A percentile compares a stretch with the other conserved stretches of the same genome.
Evolutionary conservation across 345 rosid species (phyloP).

Genomic region (Ricinus communis): DNA sequence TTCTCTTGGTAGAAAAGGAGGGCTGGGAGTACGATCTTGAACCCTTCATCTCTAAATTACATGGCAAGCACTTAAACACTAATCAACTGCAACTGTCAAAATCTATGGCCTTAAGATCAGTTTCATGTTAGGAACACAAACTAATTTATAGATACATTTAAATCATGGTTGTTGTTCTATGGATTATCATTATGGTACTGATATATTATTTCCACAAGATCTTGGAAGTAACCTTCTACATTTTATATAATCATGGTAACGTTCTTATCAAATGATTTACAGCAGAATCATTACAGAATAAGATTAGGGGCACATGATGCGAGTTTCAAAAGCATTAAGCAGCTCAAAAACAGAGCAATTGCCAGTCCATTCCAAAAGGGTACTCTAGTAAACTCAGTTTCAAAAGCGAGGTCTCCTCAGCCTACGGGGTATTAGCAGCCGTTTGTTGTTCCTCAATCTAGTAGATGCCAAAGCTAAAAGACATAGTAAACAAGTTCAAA

Average conservation of each 20-base stretch:
- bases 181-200: too few relatives aligned
- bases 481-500: background rate
- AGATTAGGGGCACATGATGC: background rate
- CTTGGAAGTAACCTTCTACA: background rate
- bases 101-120: background rate
- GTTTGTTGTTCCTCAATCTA: background rate
- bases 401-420: background rate
- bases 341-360: background rate
- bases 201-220: background rate
- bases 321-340: background rate
- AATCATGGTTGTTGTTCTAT: background rate
- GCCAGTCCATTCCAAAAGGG: background rate
- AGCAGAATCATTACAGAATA: background rate
- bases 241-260: background rate
- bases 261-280: constrained; percentile 6
- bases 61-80: background rate
- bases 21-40: too few relatives aligned
- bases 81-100: too few relatives aligned
- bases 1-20: too few relatives aligned
- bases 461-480: background rate
- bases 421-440: too few relatives aligned
- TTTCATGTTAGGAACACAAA: background rate
- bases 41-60: too few relatives aligned
- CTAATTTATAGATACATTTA: background rate
- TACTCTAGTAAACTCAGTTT: background rate